Evolutionary conservation across 2,329 filamentous ascomycete genomes (phyloP).

Genomic region (Phialophora macrospora): DNA sequence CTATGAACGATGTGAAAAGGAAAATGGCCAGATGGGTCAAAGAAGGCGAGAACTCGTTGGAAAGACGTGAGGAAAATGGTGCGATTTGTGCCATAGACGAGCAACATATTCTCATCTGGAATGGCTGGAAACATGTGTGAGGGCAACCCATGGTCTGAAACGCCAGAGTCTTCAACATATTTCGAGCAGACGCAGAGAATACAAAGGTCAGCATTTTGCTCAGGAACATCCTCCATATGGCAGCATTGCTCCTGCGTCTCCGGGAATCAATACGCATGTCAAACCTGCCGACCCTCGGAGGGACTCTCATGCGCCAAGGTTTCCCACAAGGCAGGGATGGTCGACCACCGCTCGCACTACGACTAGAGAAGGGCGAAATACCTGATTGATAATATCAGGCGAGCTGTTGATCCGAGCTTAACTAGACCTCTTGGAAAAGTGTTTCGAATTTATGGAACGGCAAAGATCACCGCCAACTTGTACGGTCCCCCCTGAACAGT

Average conservation of each 20-base stretch:
- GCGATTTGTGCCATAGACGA: conserved; percentile 63
- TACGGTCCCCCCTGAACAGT: neutral
- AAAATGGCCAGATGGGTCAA: conserved; percentile 40
- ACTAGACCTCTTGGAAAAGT: neutral
- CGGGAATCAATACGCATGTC: neutral
- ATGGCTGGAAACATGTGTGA: conserved; percentile 65
- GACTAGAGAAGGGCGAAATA: neutral
- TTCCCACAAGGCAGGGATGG: neutral
- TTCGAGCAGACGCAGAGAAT: neutral
- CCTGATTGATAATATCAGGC: neutral
- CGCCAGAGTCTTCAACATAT: neutral
- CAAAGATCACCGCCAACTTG: neutral
- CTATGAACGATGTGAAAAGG: conserved; percentile 49
- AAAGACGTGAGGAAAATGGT: conserved; percentile 52
- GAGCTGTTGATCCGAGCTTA: neutral
- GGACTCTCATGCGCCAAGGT: neutral
- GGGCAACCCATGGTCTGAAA: neutral
- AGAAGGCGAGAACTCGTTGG: conserved; percentile 32
- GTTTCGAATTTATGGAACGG: too few relatives aligned
- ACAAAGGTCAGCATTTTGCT: neutral
- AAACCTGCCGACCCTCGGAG: neutral
- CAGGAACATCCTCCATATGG: neutral
- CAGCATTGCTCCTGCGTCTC: neutral
- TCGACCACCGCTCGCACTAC: neutral
- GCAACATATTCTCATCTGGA: conserved; percentile 63